Evolutionary conservation across 139 green algal genomes (phyloP).

Genomic region (Tetradesmus lagerheimii): DNA sequence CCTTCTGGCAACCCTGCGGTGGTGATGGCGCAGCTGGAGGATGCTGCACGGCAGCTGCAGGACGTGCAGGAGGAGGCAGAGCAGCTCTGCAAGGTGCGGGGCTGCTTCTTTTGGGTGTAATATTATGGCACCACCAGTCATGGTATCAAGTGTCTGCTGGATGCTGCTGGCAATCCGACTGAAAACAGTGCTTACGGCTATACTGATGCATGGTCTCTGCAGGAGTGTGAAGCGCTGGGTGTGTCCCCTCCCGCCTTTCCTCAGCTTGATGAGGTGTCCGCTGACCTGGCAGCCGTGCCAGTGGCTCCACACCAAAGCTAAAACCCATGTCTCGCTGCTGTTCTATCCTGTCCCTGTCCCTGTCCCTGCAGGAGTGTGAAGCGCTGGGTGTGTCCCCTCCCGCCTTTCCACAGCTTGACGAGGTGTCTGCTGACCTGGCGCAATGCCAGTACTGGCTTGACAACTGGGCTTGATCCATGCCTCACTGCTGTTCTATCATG

Average conservation of each 20-base stretch:
- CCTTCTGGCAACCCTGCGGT: slow-evolving; percentile 73
- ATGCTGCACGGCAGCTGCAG: slow-evolving; percentile 57
- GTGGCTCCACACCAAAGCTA: too few species aligned
- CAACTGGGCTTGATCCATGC: too few species aligned
- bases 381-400: slow-evolving; percentile 55
- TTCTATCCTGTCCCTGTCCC: too few species aligned
- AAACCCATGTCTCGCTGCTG: too few species aligned
- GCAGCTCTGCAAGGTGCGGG: slow-evolving; percentile 62
- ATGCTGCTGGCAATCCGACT: too few species aligned
- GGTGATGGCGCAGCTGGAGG: slow-evolving; percentile 77
- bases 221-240: slow-evolving; percentile 77
- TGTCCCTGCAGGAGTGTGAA: slow-evolving; percentile 73
- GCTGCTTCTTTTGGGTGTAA: too few species aligned
- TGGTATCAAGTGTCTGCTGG: too few species aligned
- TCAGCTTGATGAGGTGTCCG: slow-evolving; percentile 66
- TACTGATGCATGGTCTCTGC: not conserved
- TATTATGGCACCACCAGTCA: too few species aligned
- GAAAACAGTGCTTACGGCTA: not conserved
- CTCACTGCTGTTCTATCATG: not conserved
- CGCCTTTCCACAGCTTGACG: not conserved
- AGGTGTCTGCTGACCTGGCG: not conserved
- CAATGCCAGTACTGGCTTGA: too few species aligned
- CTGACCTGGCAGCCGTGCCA: slow-evolving; percentile 71
- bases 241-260: slow-evolving; percentile 69
- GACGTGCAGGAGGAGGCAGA: slow-evolving; percentile 68